Evolutionary conservation across 164 flowering plant genomes (phyloP).

Genomic region (Umbellularia californica): DNA sequence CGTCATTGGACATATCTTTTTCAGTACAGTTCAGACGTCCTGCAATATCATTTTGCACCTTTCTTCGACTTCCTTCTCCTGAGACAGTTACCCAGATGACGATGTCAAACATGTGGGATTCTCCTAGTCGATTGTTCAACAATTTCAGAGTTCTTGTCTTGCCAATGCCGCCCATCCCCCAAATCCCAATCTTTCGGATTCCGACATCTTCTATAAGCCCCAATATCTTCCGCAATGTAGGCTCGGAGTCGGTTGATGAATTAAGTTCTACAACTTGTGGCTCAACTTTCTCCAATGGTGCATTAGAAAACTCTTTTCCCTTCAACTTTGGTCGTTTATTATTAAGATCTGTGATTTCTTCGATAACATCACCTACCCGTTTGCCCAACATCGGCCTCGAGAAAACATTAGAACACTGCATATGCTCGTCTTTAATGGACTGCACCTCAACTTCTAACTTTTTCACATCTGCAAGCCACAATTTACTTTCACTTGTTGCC

Average conservation of each 20-base stretch:
- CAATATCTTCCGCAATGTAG: not conserved
- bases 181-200: not conserved
- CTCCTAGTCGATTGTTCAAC: not conserved
- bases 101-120: not conserved
- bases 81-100: conserved; percentile 6
- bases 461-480: not conserved
- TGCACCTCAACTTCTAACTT: not conserved
- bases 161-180: conserved; percentile 5
- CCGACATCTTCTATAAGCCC: not conserved
- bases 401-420: not conserved
- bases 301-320: too few relatives aligned
- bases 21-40: not conserved
- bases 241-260: not conserved
- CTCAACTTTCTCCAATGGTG: not conserved
- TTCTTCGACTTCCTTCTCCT: not conserved
- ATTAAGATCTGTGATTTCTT: too few relatives aligned
- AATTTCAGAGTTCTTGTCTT: not conserved
- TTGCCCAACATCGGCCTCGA: too few relatives aligned
- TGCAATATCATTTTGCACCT: not conserved
- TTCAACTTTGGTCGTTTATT: too few relatives aligned
- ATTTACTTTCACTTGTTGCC: not conserved
- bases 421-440: not conserved
- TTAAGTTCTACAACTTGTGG: not conserved
- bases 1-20: too few relatives aligned
- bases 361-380: too few relatives aligned